Evolutionary conservation across 2,329 filamentous ascomycete species (phyloP), one percentile per base, ranked within the genome.

Genomic region (Ophiostoma himal-ulmi): DNA sequence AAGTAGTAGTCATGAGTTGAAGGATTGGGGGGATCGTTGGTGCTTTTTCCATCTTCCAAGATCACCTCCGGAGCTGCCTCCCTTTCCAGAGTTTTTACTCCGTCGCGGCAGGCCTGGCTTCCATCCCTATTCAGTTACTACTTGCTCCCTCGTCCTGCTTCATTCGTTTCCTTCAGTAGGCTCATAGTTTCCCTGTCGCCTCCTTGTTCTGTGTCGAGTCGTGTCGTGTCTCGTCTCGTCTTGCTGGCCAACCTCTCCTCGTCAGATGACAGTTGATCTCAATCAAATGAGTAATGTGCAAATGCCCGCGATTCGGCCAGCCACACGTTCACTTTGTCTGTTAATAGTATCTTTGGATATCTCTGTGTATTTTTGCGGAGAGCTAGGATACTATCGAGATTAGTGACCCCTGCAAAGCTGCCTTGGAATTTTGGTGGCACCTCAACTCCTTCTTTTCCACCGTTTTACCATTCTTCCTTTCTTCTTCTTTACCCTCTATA

Each of bases 31-130:
- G 52, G 26, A 26, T 57, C 8, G 22, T 30, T 57, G 22, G 52
- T 22, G 52, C n/a, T 57, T 57, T 57, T 30, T 30, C 22, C 57
- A 36, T 34, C 26, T 52, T 57, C n/a, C 60, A 36, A 65, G 36
- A 65, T 65, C 34, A 26, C 36, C 10, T 20, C 22, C 57, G 57
- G 57, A 62, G 26, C 26, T 62, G 57, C 17, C 62, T 39, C 34
- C 36, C 62, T 39, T 64, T 64, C 30, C 60, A 64, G 60, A 65
- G 36, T 22, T 20, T 65, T 65, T 65, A 22, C 62, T 39, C 62
- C 62, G 62, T 65, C 20, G 22, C 54, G 34, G 62, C 20, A 65
- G 26, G 57, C 36, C 34, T 65, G 60, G 17, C 26, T 17, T 20
- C 57, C 30, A 30, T 30, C 30, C 30, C 30, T 30, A 30, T 30